Conservation (phyloP, 331 rosid species). For the Spiraea crenata region DNA sequence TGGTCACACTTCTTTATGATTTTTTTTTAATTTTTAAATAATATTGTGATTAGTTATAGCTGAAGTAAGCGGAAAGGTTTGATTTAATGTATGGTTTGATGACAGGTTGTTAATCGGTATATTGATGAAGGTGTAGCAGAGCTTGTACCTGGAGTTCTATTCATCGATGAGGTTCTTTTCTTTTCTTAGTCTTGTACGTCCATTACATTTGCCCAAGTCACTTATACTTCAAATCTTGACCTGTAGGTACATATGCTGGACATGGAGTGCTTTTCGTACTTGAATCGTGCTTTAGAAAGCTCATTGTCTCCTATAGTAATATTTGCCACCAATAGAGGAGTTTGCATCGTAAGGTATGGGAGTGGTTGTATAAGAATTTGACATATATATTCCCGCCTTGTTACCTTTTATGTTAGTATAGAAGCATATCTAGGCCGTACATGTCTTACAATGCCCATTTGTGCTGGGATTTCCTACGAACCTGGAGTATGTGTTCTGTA, state of each 20-base stretch:
- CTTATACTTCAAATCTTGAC: conserved; percentile 10
- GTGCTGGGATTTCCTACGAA: not conserved
- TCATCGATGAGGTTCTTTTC: conserved; percentile 77
- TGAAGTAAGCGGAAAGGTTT: not conserved
- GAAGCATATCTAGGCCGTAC: not conserved
- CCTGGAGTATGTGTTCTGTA: no score
- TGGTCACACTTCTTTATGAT: not conserved
- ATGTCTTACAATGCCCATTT: not conserved
- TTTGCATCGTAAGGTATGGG: conserved; percentile 83
- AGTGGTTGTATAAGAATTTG: not conserved
- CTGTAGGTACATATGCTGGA: conserved; percentile 97
- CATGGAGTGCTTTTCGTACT: conserved; percentile 95
- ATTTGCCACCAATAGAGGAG: conserved; percentile 96
- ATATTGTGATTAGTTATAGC: not conserved
- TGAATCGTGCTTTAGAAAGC: conserved; percentile 96
- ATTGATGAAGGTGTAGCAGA: conserved; percentile 97
- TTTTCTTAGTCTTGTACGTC: not conserved
- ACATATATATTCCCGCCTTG: not conserved
- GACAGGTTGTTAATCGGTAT: conserved; percentile 85
- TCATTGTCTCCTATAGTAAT: conserved; percentile 92
- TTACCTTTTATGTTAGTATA: not conserved
- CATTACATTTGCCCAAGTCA: not conserved
- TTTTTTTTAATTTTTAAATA: not conserved
- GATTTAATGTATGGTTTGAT: conserved; percentile 18
- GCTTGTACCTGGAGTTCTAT: conserved; percentile 95